Conservation (phyloP, 331 rosid genomes). For the Acacia pycnantha region DNA sequence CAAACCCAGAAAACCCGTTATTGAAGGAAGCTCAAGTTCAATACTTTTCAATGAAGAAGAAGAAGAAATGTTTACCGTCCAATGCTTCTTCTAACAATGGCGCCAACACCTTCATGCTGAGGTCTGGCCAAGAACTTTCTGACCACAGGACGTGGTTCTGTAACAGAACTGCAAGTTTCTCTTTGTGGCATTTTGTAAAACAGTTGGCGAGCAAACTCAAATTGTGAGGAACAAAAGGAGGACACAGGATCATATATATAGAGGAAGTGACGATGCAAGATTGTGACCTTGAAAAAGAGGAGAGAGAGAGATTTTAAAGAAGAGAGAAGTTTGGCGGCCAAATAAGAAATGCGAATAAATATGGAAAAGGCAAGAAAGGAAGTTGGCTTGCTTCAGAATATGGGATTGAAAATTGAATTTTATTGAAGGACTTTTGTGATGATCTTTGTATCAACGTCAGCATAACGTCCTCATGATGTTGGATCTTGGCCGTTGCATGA, state of each 20-base stretch:
- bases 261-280: neutral
- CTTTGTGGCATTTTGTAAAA: slow-evolving; percentile 38
- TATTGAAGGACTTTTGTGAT: neutral
- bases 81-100: slow-evolving; percentile 81
- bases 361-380: neutral
- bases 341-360: slow-evolving; percentile 25
- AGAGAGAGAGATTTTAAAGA: slow-evolving; percentile 24
- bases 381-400: slow-evolving; percentile 41
- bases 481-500: slow-evolving; percentile 25
- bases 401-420: slow-evolving; percentile 5
- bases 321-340: slow-evolving; percentile 34
- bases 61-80: slow-evolving; percentile 49
- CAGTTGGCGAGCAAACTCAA: neutral
- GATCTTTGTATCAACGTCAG: slow-evolving; percentile 35
- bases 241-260: slow-evolving; percentile 37
- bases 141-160: slow-evolving; percentile 57
- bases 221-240: slow-evolving; percentile 25
- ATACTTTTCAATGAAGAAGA: neutral
- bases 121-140: slow-evolving; percentile 78
- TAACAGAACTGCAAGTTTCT: slow-evolving; percentile 16
- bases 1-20: slow-evolving; percentile 15
- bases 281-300: neutral
- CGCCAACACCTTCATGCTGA: slow-evolving; percentile 73
- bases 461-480: slow-evolving; percentile 58
- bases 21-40: slow-evolving; percentile 9